phyloP scores from a whole-genome alignment of 176 grass and related monocot species.

The Saccharum spontaneum region DNA sequence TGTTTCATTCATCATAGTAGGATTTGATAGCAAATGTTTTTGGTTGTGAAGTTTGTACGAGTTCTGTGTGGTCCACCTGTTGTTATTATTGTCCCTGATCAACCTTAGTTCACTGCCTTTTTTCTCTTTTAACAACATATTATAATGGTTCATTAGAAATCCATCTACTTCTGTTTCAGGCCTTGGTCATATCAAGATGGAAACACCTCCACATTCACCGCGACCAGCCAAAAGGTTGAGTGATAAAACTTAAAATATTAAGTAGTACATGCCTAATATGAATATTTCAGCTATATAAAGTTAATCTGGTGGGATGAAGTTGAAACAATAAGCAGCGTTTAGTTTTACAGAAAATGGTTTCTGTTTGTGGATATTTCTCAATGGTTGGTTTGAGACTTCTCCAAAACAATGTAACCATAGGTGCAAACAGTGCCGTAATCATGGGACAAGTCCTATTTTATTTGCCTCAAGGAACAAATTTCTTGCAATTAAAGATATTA shows the following conservation, averaged over 20 bases:
- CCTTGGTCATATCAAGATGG: constrained; percentile 69
- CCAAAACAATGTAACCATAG: background rate
- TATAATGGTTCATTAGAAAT: constrained; percentile 9
- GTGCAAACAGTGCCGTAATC: background rate
- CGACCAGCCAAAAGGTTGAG: constrained; percentile 49
- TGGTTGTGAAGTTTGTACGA: constrained; percentile 21
- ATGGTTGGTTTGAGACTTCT: constrained; percentile 17
- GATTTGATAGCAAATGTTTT: constrained; percentile 25
- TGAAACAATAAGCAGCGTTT: background rate
- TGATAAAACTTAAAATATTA: constrained; percentile 1
- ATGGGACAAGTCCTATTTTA: background rate
- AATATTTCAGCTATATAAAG: constrained; percentile 6
- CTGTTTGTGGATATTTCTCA: constrained; percentile 11
- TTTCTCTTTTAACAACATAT: constrained; percentile 1
- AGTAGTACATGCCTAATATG: background rate
- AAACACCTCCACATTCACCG: constrained; percentile 71
- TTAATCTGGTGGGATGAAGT: background rate
- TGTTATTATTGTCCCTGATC: constrained; percentile 28
- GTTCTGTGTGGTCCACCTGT: background rate
- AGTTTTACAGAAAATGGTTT: constrained; percentile 27
- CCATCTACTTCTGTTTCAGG: constrained; percentile 49
- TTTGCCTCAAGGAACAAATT: constrained; percentile 11
- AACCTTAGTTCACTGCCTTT: constrained; percentile 1
- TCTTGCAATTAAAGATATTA: background rate
- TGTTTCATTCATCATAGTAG: constrained; percentile 7